Percentiles rank a stretch among this genome's conserved stretches.
These are phyloP conservation scores for Chrysoporthe puriensis DNA, from an alignment of 2,329 filamentous ascomycete species.

Conservation along the genomic window DNA sequence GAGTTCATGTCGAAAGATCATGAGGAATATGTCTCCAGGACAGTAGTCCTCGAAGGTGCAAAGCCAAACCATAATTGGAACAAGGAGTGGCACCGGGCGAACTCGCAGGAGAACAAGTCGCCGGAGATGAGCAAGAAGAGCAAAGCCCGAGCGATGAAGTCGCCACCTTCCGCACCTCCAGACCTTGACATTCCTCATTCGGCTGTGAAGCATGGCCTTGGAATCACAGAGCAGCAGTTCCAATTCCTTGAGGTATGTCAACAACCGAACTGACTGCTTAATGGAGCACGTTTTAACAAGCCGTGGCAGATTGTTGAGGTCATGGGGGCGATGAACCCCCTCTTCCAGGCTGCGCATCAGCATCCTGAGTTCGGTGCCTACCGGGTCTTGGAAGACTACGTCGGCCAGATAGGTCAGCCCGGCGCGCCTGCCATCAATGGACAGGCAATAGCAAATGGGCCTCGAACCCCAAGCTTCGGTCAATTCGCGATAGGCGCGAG, in stretches of 20 bases:
- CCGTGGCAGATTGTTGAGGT: constrained; percentile 62
- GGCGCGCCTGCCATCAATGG: constrained; percentile 49
- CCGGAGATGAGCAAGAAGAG: constrained; percentile 71
- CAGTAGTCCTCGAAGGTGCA: constrained; percentile 63
- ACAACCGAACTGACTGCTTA: constrained; percentile 8
- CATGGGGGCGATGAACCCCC: constrained; percentile 67
- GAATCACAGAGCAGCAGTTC: constrained; percentile 63
- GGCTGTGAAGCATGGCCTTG: constrained; percentile 58
- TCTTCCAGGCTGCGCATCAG: constrained; percentile 48
- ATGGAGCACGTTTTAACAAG: constrained; percentile 33
- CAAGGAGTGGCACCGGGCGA: constrained; percentile 67
- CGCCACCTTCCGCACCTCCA: constrained; percentile 60
- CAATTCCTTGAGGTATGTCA: constrained; percentile 65
- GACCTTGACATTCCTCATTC: constrained; percentile 65
- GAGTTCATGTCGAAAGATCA: constrained; percentile 78
- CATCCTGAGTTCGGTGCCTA: constrained; percentile 61
- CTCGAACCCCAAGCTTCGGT: constrained; percentile 58
- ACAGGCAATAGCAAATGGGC: constrained; percentile 40
- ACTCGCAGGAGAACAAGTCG: constrained; percentile 61
- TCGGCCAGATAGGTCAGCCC: constrained; percentile 49
- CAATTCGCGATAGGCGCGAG: constrained; percentile 64
- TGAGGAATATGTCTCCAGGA: constrained; percentile 82
- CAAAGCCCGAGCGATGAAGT: constrained; percentile 63
- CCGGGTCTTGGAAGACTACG: constrained; percentile 63
- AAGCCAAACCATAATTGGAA: constrained; percentile 66